Evolutionary conservation across 257 asterid species (phyloP).

Genomic region (Leptodermis oblonga): DNA sequence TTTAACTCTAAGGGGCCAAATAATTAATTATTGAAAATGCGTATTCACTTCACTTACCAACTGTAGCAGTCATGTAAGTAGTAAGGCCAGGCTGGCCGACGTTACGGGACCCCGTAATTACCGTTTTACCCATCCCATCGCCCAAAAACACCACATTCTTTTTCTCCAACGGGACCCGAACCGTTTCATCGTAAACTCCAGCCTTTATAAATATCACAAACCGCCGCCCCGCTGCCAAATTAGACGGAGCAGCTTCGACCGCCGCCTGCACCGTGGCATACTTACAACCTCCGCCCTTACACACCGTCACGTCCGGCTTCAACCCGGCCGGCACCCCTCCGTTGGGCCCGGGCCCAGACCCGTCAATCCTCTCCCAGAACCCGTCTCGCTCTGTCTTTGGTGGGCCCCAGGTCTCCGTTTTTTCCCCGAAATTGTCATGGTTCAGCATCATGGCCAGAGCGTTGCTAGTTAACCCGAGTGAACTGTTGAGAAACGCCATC

Average conservation of each 20-base stretch:
- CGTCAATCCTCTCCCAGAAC: constrained; percentile 30
- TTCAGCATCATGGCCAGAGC: constrained; percentile 47
- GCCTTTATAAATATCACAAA: constrained; percentile 33
- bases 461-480: constrained; percentile 33
- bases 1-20: neutral
- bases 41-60: too few relatives aligned
- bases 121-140: constrained; percentile 49
- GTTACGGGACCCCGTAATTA: constrained; percentile 40
- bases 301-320: constrained; percentile 36
- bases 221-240: neutral
- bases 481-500: constrained; percentile 35
- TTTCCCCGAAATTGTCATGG: constrained; percentile 28
- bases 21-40: too few relatives aligned
- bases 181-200: constrained; percentile 29
- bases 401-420: constrained; percentile 28
- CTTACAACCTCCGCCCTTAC: constrained; percentile 24
- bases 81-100: constrained; percentile 35
- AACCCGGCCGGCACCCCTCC: constrained; percentile 32
- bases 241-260: constrained; percentile 39
- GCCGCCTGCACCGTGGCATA: constrained; percentile 37
- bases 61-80: constrained; percentile 37
- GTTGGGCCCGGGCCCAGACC: constrained; percentile 1
- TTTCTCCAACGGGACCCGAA: constrained; percentile 31
- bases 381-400: constrained; percentile 40
- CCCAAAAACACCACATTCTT: constrained; percentile 39